Evolutionary conservation across 2,329 filamentous ascomycete species (phyloP), one percentile per base, ranked within the genome.

Genomic region (Blastomyces parvus): DNA sequence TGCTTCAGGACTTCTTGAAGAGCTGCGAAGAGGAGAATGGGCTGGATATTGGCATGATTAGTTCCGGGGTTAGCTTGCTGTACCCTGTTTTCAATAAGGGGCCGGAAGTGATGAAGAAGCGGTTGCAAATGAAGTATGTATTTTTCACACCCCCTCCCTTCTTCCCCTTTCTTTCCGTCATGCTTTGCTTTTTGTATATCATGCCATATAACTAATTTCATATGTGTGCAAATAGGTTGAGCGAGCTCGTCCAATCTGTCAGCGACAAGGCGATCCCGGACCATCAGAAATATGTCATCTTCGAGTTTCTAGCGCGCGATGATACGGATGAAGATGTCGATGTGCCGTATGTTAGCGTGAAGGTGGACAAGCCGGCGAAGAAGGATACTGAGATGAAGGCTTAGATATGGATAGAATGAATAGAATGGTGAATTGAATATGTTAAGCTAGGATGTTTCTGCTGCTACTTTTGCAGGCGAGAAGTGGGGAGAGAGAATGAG

Each of bases 271-370:
- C 88, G 1, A 88, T 99, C 64, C 93, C 94, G 0, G 84, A 85
- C 3, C 93, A 97, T 74, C 91, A 96, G 80, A 94, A 89, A 82
- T 93, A 96, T 71, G 85, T 97, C 66, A 97, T 97, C 70, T 95
- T 97, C 73, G 94, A 97, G 80, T 89, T 97, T 68, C 95, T 94
- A 7, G 90, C 89, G 0, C 93, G 97, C 74, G 94, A 97, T 73
- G 80, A 85, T 72, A 87, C 86, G 3, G 93, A 89, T 67, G 91
- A 97, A 78, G 94, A 99, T 74, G 93, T 97, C 1, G 94, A 99
- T 78, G 89, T 97, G 68, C 94, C 94, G 3, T 97, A 96, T 75
- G 90, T 97, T 71, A 96, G 93, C 86, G 86, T 96, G 68, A 93
- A 88, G 80, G 79, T 91, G 67, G 72, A 77, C 63, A 67, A 65